Conservation (phyloP, 1,284 basidiomycete genomes). For the Quambalaria eucalypti region DNA sequence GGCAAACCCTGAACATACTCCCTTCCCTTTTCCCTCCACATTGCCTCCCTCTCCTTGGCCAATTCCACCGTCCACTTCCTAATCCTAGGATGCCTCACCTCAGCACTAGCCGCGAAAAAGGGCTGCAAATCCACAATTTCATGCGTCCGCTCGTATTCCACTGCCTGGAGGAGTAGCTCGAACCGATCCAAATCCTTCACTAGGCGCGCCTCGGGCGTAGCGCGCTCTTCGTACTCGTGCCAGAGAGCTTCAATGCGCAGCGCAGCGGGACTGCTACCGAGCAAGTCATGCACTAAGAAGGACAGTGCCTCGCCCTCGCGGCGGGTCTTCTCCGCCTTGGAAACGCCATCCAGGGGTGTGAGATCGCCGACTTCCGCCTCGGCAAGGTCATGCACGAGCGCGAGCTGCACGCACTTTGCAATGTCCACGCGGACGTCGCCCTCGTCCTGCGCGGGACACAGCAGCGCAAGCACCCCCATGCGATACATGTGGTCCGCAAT, state of each 20-base stretch:
- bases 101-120: conserved; percentile 30
- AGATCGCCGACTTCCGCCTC: conserved; percentile 97
- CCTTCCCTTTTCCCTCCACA: conserved; percentile 21
- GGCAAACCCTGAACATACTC: conserved; percentile 13
- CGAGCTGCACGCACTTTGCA: conserved; percentile 76
- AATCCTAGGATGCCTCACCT: conserved; percentile 17
- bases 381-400: conserved; percentile 85
- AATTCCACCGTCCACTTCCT: conserved; percentile 24
- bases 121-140: conserved; percentile 37
- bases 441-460: conserved; percentile 52
- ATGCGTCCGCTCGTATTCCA: conserved; percentile 49
- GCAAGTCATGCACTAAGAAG: conserved; percentile 68
- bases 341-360: conserved; percentile 75
- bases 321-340: conserved; percentile 67
- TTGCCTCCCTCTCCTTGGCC: conserved; percentile 17
- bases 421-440: conserved; percentile 52
- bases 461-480: conserved; percentile 85
- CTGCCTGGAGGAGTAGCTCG: conserved; percentile 69
- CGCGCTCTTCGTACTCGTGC: conserved; percentile 84
- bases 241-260: conserved; percentile 69
- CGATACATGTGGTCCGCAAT: conserved; percentile 97
- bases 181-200: conserved; percentile 94
- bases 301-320: conserved; percentile 85
- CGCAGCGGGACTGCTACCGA: conserved; percentile 70
- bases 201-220: conserved; percentile 72